Evolutionary conservation across 164 flowering plant genomes (phyloP), one percentile per base, ranked within the genome.

Genomic region (Cinnamomum chago): DNA sequence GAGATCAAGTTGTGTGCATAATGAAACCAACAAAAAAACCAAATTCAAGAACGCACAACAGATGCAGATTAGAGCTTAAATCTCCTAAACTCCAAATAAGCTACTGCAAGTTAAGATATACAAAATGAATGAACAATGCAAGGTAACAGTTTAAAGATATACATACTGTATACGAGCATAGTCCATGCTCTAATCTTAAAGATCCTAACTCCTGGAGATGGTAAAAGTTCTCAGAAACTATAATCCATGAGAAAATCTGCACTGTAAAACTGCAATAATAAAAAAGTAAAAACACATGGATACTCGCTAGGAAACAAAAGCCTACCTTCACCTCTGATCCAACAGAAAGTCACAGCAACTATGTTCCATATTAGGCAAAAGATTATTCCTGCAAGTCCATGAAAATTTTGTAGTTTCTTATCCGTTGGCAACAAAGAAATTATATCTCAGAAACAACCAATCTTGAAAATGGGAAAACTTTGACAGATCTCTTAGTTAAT

Each of bases 241-340:
- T 25, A 23, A 47, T 47, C 40, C 68, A 66, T 14, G 40, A 66
- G 28, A 13, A 58, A 20, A 64, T 24, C 14, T 22, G 5, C n/a
- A 10, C 13, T 11, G 30, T 20, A 72, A 58, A 58, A 58, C 23
- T 11, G 30, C 9, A 14, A 5, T 20, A 9, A 30, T 47, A 55
- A 40, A 62, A 40, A 40, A 7, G 47, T 40, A 15, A 55, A 30
- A 67, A 4, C 20, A 67, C 69, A 67, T 28, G n/a, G 40, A 67
- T 33, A 3, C 69, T 55, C 5, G 20, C 47, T 10, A 51, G 62
- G 60, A 58, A 70, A 64, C 18, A 73, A 35, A 71, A 67, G 27
- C 86, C 82, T 81, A 94, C 98, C 99, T 69, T 94, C 99, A 18
- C 94, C 95, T 82, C 79, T 88, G 64, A 90, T 84, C 99, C 99